Percentiles rank a stretch among this genome's conserved stretches.
Conservation (phyloP, 331 rosid genomes). For the Saraca asoca region DNA sequence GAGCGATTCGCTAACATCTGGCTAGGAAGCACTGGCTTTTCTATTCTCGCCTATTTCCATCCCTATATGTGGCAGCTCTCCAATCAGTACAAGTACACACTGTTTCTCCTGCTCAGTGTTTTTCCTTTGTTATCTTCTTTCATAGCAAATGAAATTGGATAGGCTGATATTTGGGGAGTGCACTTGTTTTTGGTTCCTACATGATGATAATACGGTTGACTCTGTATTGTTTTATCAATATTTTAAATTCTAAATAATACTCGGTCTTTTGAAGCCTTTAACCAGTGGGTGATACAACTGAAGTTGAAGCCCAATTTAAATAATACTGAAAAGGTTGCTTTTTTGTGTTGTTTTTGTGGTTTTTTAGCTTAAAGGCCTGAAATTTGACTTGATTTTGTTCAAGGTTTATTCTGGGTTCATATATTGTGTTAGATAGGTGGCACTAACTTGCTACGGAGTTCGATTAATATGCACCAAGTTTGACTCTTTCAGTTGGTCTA, state of each 20-base stretch:
- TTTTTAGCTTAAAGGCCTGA: not conserved
- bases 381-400: not conserved
- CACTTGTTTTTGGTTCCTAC: no score
- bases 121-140: not conserved
- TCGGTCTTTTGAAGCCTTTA: no score
- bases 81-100: constrained; percentile 63
- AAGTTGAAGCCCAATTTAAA: no score
- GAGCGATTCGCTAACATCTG: constrained; percentile 70
- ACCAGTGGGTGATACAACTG: no score
- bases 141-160: not conserved
- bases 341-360: no score
- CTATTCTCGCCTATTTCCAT: constrained; percentile 53
- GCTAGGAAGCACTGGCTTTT: constrained; percentile 68
- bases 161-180: no score
- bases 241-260: no score
- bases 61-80: constrained; percentile 85
- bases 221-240: no score
- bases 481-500: not conserved
- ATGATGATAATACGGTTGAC: no score
- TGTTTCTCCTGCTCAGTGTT: not conserved
- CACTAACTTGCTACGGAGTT: not conserved
- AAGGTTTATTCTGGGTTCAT: not conserved
- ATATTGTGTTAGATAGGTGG: not conserved
- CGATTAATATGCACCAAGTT: not conserved
- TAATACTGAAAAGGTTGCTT: no score